Evolutionary conservation across 2,329 filamentous ascomycete genomes (phyloP), one percentile per base, ranked within the genome.

Genomic region (Paraphoma sp.): DNA sequence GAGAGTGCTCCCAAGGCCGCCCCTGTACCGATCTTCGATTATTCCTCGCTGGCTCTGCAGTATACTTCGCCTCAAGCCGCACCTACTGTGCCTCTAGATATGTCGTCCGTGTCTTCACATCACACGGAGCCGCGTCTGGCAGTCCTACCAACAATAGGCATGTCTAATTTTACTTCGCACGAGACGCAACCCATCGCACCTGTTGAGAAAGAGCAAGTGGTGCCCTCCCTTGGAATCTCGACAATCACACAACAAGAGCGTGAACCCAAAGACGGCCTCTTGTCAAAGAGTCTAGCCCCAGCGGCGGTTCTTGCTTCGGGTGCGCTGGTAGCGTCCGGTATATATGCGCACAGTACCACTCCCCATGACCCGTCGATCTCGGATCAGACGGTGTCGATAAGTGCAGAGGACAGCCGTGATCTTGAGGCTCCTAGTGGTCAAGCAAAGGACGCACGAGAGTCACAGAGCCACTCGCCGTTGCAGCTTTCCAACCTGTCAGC

Each of bases 161-260:
- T 71, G 29, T 68, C 69, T 4, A 42, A 48, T n/a, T 52, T 68
- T 18, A 62, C 57, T 9, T 60, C 61, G 7, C 59, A 68, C 30
- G 53, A 52, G 31, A 70, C 67, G 23, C 57, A 77, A 47, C 77
- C 68, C 42, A 43, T 66, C 12, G 60, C 58, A n/a, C 65, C 77
- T 12, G 55, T 67, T 11, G 57, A 65, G 6, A 70, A 75, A 46
- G 72, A 71, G 67, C 63, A 45, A 8, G 48, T 71, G 14, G 41
- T 60, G 8, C 65, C 68, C 33, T 68, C 75, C 51, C 54, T 73
- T 16, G 54, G 62, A 38, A 42, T 69, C 6, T 75, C 73, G 12
- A 59, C 64, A 2, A 69, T 74, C 50, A 52, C 62, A 29, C 69
- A 69, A 10, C 67, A 74, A 47, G 58, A 62, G 23, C 73, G 72